Conservation (phyloP, 2,329 filamentous ascomycete genomes). For the Hypoxylon sp. region DNA sequence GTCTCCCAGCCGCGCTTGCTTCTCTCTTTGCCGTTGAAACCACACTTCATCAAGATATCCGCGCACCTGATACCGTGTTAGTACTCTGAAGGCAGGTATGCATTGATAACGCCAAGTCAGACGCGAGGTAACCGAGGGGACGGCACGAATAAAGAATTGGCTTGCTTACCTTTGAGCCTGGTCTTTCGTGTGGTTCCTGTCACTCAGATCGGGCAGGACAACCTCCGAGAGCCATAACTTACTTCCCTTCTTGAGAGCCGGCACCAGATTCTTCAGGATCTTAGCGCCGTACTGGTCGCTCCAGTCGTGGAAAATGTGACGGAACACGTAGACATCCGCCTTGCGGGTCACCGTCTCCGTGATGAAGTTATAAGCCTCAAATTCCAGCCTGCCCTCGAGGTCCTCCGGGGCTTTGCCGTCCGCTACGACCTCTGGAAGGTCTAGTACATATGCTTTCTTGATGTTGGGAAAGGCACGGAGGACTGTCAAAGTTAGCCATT, state of each 20-base stretch:
- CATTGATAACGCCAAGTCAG: neutral
- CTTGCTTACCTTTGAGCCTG: slow-evolving; percentile 29
- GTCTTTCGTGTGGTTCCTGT: slow-evolving; percentile 25
- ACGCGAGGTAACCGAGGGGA: neutral
- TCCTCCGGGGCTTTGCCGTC: slow-evolving; percentile 40
- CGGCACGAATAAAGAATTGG: neutral
- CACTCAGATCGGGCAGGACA: slow-evolving; percentile 41
- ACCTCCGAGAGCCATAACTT: slow-evolving; percentile 45
- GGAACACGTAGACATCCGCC: slow-evolving; percentile 47
- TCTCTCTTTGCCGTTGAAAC: slow-evolving; percentile 39
- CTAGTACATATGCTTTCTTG: slow-evolving; percentile 37
- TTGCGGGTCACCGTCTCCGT: slow-evolving; percentile 34
- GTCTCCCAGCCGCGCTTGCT: slow-evolving; percentile 30
- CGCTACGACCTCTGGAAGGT: slow-evolving; percentile 46
- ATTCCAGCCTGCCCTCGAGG: slow-evolving; percentile 39
- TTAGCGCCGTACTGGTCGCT: slow-evolving; percentile 50
- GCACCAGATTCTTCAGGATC: slow-evolving; percentile 49
- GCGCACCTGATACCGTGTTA: slow-evolving; percentile 23
- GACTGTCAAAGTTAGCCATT: slow-evolving; percentile 28
- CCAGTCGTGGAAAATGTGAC: slow-evolving; percentile 53
- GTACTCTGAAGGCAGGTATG: neutral
- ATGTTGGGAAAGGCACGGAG: slow-evolving; percentile 38
- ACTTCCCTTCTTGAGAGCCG: slow-evolving; percentile 45
- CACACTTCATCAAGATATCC: slow-evolving; percentile 38
- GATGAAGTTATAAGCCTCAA: slow-evolving; percentile 44